Base-by-base conservation (phyloP, 2,329 filamentous ascomycete genomes). In the Aaosphaeria pasadenensis region DNA sequence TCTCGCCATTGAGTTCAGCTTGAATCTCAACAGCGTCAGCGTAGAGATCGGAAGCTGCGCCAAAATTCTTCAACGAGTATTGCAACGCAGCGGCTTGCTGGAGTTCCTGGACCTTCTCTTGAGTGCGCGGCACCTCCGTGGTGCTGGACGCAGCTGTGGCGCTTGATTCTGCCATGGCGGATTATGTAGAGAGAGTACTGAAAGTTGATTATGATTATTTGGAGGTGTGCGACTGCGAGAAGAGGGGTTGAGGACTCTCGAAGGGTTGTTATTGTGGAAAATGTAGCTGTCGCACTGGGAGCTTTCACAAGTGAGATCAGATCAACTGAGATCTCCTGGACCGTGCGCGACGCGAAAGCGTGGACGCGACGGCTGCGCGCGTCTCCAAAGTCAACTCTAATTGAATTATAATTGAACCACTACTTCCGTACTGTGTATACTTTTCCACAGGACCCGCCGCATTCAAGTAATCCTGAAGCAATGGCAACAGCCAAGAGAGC, bases 1-100 rank as follows among this genome's bases (percentile, higher is more conserved):
- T 88, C 73, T 97, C 94, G 70, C 92, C 94, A 69, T 96, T 94
- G 69, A 96, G 78, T 69, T 89, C 84, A 49, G 89, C 89, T 73
- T 99, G 94, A 52, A 96, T 81, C 69, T 95, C 89, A 47, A 89
- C 89, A 31, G 94, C 94, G 63, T 86, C 83, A 39, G 91, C 91
- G 74, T 91, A 97, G 54, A 91, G 77, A 41, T 97, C 92, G 48
- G 90, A 84, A 7, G 94, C 91, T 43, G 86, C 85, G 46, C 87
- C 83, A 71, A 91, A 96, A 70, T 95, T 88, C 75, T 92, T 95
- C 66, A 91, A 86, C 24, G 87, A 86, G 74, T 95, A 97, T 60
- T 95, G 84, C 13, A 90, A 84, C 17, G 88, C 86, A 38, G 89
- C 94, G 67, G 87, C 87, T 51, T 88, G 87, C 63, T 83, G 86